These are phyloP conservation scores for Leccinum angustisporum DNA, from an alignment of 1,284 basidiomycete species.

Conservation along the genomic window DNA sequence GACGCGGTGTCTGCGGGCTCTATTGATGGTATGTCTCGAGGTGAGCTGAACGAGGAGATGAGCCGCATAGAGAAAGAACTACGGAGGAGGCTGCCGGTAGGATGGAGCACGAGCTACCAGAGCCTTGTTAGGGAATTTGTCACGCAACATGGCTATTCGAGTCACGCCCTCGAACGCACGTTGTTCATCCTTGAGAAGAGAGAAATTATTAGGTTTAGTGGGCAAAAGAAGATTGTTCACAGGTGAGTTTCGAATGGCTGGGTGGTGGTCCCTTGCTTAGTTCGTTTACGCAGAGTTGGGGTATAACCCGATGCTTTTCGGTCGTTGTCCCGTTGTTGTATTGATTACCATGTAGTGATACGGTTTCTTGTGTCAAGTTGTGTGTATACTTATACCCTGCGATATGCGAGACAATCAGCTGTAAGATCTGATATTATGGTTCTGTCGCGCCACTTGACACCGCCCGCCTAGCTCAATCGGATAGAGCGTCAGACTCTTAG, in stretches of 20 bases:
- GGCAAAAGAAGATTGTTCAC: constrained; percentile 57
- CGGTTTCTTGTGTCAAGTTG: background rate
- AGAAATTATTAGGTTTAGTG: constrained; percentile 82
- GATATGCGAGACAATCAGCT: background rate
- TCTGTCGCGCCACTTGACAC: background rate
- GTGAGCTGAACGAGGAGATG: constrained; percentile 95
- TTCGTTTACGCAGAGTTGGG: constrained; percentile 28
- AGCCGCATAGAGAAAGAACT: constrained; percentile 91
- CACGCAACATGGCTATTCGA: constrained; percentile 85
- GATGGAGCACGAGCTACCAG: constrained; percentile 96
- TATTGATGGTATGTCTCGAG: constrained; percentile 90
- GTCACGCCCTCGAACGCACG: constrained; percentile 90
- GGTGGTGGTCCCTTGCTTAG: constrained; percentile 4
- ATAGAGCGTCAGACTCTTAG: constrained; percentile 80
- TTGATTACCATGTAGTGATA: background rate
- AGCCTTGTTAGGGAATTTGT: constrained; percentile 96
- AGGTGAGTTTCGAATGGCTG: constrained; percentile 31
- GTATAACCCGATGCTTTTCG: constrained; percentile 17
- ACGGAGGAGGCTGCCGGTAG: constrained; percentile 85
- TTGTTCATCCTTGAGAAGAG: constrained; percentile 94
- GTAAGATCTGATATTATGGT: background rate
- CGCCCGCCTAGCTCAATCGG: constrained; percentile 86
- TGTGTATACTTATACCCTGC: background rate
- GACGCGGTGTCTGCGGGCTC: constrained; percentile 94
- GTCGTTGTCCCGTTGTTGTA: background rate